Evolutionary conservation across 768 basidiomycete species (phyloP), one percentile per base, ranked within the genome.

Genomic region (Lentinus brumalis): DNA sequence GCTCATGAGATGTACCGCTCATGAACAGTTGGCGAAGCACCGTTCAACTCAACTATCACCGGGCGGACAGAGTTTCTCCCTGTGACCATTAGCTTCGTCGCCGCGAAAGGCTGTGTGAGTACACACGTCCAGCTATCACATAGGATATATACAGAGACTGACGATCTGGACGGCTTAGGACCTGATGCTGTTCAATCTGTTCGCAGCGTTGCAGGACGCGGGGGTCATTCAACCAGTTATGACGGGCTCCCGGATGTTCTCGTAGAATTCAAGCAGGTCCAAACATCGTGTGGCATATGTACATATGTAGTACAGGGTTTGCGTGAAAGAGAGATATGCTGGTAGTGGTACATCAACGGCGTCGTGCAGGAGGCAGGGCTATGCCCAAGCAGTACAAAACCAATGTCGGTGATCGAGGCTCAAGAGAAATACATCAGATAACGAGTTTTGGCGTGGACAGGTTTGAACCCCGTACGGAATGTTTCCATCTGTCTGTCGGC

Each of bases 391-490:
- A 26, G 21, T 26, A 26, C 21, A 26, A 26, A 26, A 26, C 21
- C 21, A 26, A 26, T 26, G 21, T 26, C 21, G 21, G 21, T 26
- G 21, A 26, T 26, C 21, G 21, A 26, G 21, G 15, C 39, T 73
- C 61, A 76, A 45, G 73, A 75, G 68, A 76, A 76, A 59, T 76
- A 76, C 75, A 76, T 76, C 7, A 68, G 46, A 5, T 55, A 40
- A 35, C 76, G 71, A 75, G 84, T 84, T 39, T 76, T 79, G 2
- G 64, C 57, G 66, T 91, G 80, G 12, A 88, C 71, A 0, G 83
- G 84, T 69, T 77, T 84, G 77, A 88, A 91, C 3, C 73, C 76
- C 7, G 75, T 73, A 61, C 75, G 77, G 78, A 77, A 89, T 0
- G 31, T 53, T 51, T 74, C 67, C 21, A 75, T 59, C 26, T 79